Conservation (phyloP, 805 yeast species). For the Ogataea nitratoaversa region DNA sequence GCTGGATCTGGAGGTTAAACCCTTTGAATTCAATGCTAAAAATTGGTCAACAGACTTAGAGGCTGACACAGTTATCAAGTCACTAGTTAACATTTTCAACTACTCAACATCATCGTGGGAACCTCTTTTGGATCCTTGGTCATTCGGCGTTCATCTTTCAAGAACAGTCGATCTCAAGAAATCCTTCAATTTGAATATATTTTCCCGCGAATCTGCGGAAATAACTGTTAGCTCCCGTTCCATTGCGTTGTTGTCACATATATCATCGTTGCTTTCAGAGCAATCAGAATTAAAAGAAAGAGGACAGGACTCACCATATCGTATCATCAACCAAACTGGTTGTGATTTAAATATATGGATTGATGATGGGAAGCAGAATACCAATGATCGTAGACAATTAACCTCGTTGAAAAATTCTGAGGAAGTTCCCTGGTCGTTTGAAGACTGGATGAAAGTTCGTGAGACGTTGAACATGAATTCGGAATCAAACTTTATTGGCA, state of each 20-base stretch:
- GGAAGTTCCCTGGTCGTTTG: slow-evolving; percentile 80
- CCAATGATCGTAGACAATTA: slow-evolving; percentile 26
- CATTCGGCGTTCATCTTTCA: slow-evolving; percentile 66
- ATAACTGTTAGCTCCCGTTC: slow-evolving; percentile 78
- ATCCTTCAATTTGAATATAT: slow-evolving; percentile 57
- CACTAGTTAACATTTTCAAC: slow-evolving; percentile 74
- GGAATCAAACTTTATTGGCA: slow-evolving; percentile 56
- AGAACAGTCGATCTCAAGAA: slow-evolving; percentile 42
- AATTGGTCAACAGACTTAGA: slow-evolving; percentile 87
- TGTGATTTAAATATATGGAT: slow-evolving; percentile 77
- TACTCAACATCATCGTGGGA: slow-evolving; percentile 94
- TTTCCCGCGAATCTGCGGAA: slow-evolving; percentile 75
- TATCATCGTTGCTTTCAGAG: slow-evolving; percentile 53
- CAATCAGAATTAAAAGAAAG: slow-evolving; percentile 56
- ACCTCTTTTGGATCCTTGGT: slow-evolving; percentile 87
- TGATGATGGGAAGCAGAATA: slow-evolving; percentile 36
- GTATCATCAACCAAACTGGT: slow-evolving; percentile 82
- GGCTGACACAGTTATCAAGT: slow-evolving; percentile 60
- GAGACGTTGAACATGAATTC: slow-evolving; percentile 70
- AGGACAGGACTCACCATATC: slow-evolving; percentile 79
- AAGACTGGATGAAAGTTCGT: slow-evolving; percentile 86
- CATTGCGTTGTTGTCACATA: slow-evolving; percentile 69
- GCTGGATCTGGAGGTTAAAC: slow-evolving; percentile 66
- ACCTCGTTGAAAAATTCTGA: slow-evolving; percentile 45
- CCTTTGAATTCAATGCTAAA: slow-evolving; percentile 62